These are phyloP conservation scores for Hypoxylon sp. DNA, from an alignment of 2,329 filamentous ascomycete genomes.

Conservation along the genomic window DNA sequence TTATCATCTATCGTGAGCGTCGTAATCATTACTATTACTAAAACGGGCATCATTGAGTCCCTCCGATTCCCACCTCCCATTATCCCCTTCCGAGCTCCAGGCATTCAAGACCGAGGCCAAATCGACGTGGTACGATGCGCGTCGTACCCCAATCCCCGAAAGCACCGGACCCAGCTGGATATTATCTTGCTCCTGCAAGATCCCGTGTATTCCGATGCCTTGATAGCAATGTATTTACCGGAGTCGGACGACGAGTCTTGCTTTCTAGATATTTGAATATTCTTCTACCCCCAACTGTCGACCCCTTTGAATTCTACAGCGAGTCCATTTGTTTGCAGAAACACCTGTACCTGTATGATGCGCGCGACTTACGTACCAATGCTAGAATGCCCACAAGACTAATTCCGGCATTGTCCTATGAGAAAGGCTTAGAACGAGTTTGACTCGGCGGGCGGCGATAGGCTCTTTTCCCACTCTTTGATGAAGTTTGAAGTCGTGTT, in stretches of 20 bases:
- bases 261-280: background rate
- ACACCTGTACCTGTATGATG: conserved; percentile 4
- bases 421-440: conserved; percentile 36
- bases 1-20: conserved; percentile 51
- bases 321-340: conserved; percentile 7
- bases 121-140: conserved; percentile 1
- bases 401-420: conserved; percentile 12
- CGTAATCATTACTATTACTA: conserved; percentile 47
- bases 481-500: conserved; percentile 87
- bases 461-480: conserved; percentile 89
- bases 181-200: conserved; percentile 14
- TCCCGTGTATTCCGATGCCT: conserved; percentile 7
- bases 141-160: conserved; percentile 13
- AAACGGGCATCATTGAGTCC: conserved; percentile 7
- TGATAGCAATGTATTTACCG: conserved; percentile 2
- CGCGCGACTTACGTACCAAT: background rate
- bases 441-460: conserved; percentile 65
- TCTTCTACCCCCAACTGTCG: background rate
- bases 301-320: conserved; percentile 2
- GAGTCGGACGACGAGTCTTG: conserved; percentile 3
- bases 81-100: background rate
- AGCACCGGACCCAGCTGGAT: background rate
- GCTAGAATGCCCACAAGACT: conserved; percentile 12
- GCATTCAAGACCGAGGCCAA: conserved; percentile 8
- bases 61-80: background rate